Evolutionary conservation across 805 yeast species (phyloP), one percentile per base, ranked within the genome.

Genomic region (Tetrapisispora phaffii): DNA sequence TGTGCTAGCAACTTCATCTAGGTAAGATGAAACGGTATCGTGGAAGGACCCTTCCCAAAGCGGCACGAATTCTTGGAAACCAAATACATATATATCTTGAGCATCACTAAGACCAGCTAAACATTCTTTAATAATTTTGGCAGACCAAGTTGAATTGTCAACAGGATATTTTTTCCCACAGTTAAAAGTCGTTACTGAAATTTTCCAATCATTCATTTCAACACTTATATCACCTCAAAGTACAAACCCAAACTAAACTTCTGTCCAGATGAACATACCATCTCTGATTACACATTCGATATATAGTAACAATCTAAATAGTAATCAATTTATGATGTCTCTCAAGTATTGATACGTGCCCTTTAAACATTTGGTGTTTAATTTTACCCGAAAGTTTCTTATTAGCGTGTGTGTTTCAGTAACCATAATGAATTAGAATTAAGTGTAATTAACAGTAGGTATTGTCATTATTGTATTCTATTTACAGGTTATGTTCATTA

Each of bases 21-120:
- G 54, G 33, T 66, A 59, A 4, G 56, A 51, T 13, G 69, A 61
- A 1, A 79, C 73, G 1, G 49, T 34, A 5, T 40, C 44, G 7
- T 65, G 57, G 39, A 73, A 70, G 2, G 79, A 68, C 2, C 81
- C 79, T 46, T 80, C 80, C 51, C 79, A 55, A 1, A 79, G 63
- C 2, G 79, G 59, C 41, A 80, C 71, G 10, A 82, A 52, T 57
- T 83, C 93, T 58, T 83, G 82, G 49, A 82, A 75, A 2, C 82
- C 87, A 59, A 81, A 77, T 1, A 74, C 82, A 44, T 73, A 72
- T 6, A 81, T 44, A 42, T 73, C 69, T 13, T 43, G 49, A 12
- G 42, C 20, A n/a, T 24, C 37, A 17, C 13, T 19, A 22, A 49
- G 39, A 23, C 43, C 0, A 76, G 73, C 28, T 65, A 56, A 55